Evolutionary conservation across 2,329 filamentous ascomycete genomes (phyloP), one percentile per base, ranked within the genome.

Genomic region (Colletotrichum falcatum): DNA sequence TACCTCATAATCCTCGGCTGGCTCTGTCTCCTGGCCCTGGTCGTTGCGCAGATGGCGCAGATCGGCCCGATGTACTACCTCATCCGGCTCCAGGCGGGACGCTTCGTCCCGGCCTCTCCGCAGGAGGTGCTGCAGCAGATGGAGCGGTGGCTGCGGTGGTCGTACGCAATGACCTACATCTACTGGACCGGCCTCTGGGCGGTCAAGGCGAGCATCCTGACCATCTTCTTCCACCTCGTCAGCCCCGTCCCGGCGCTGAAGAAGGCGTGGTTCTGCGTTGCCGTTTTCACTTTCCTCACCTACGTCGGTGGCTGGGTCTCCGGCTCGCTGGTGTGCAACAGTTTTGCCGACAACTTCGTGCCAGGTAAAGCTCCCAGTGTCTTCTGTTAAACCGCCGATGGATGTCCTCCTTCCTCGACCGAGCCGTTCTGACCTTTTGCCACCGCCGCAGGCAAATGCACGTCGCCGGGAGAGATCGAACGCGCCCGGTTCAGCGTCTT

Each of bases 1-100:
- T 78, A 74, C 73, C 79, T 75, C 75, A 76, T 79, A 42, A 73
- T 77, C 55, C 67, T 77, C 14, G 78, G 77, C 35, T 75, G 77
- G 65, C 63, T 74, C 6, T 61, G 74, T 39, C 65, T 78, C 26
- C 60, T 78, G 39, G 74, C 75, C 30, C 72, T 75, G 66, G 69
- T 64, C 46, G 66, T 72, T 33, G 42, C 75, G 30, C 72, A 76
- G 63, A 76, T 73, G 26, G 28, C 69, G 58, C 73, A 74, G 66
- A 62, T 67, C 54, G 48, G 70, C 8, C 44, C 73, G 16, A 64
- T 76, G 18, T 75, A 72, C 62, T 74, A 73, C 63, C 68, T 70
- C 7, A 72, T 73, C 4, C 67, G 61, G n/a, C 64, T 75, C 2
- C 42, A 37, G 12, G 58, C 73, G 3, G 74, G 74, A 12, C 48